A percentile compares a stretch with the other conserved stretches of the same genome.
These are phyloP conservation scores for Vitellaria paradoxa DNA, from an alignment of 179 eudicot genomes.

Conservation along the genomic window DNA sequence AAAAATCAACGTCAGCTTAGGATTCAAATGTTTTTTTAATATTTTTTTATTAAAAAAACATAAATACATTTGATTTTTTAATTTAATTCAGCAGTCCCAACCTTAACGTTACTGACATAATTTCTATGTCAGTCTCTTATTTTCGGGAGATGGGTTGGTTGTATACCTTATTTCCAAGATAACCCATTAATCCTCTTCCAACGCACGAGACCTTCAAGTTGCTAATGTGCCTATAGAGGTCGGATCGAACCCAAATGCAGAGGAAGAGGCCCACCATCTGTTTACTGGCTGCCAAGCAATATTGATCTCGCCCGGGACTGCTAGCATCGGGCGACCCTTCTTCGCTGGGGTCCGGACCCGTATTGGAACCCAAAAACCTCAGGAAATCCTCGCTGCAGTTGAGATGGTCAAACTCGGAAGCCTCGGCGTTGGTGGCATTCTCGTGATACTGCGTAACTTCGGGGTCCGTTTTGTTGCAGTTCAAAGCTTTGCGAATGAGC, in stretches of 20 bases:
- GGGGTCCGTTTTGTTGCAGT: constrained; percentile 19
- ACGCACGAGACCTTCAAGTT: constrained; percentile 54
- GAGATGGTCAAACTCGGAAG: not conserved
- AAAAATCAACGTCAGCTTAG: too few species aligned
- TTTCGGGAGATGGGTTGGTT: not conserved
- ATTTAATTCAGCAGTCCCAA: too few species aligned
- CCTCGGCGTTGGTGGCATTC: not conserved
- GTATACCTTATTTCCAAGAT: constrained; percentile 69
- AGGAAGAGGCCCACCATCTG: constrained; percentile 71
- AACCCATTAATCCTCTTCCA: constrained; percentile 72
- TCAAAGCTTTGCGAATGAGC: constrained; percentile 47
- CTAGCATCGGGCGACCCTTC: constrained; percentile 20
- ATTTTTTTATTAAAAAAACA: too few species aligned
- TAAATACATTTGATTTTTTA: too few species aligned
- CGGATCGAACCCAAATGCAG: constrained; percentile 57
- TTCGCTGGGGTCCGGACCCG: constrained; percentile 11
- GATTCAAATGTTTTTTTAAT: too few species aligned
- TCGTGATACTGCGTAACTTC: constrained; percentile 14
- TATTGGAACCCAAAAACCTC: constrained; percentile 11
- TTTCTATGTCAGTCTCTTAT: too few species aligned
- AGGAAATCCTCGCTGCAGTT: constrained; percentile 10
- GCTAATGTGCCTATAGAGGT: constrained; percentile 34
- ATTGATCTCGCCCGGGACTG: constrained; percentile 11
- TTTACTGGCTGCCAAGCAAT: constrained; percentile 50
- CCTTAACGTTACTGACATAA: too few species aligned